phyloP scores from a whole-genome alignment of 2,329 filamentous ascomycete genomes.

The Sporothrix phasma region DNA sequence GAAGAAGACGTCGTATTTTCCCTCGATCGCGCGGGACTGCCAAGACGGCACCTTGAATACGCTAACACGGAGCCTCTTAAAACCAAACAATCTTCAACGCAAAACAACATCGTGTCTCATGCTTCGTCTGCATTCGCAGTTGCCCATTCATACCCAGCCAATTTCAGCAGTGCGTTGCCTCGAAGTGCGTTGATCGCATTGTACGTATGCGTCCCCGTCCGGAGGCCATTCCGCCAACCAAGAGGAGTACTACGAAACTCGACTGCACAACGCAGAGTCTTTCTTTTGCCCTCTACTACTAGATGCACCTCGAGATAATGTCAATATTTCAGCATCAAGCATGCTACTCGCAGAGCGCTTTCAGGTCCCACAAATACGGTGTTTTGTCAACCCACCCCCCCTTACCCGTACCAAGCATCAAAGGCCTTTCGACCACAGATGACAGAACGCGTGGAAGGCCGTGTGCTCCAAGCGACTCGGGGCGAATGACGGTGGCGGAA shows the following conservation, averaged over 20 bases:
- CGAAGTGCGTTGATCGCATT: too few species aligned
- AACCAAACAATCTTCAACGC: neutral
- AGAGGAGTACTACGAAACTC: neutral
- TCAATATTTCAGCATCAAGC: neutral
- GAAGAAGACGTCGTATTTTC: neutral
- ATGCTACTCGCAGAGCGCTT: too few species aligned
- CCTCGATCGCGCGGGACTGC: neutral
- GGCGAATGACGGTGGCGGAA: neutral
- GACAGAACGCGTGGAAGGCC: neutral
- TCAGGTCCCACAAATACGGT: too few species aligned
- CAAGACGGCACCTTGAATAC: conserved; percentile 10
- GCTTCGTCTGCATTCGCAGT: neutral
- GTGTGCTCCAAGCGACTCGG: neutral
- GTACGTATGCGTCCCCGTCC: too few species aligned
- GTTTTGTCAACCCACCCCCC: too few species aligned
- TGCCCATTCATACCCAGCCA: too few species aligned
- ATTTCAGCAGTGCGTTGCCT: too few species aligned
- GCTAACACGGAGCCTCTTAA: conserved; percentile 3
- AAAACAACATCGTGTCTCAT: neutral
- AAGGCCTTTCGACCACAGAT: too few species aligned
- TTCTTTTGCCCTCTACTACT: too few species aligned
- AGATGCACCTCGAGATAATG: too few species aligned
- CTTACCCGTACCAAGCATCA: too few species aligned
- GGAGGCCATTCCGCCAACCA: neutral
- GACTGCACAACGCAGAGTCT: too few species aligned